Base-by-base conservation (phyloP, 208 protist species). In the Phytomonas sp. region DNA sequence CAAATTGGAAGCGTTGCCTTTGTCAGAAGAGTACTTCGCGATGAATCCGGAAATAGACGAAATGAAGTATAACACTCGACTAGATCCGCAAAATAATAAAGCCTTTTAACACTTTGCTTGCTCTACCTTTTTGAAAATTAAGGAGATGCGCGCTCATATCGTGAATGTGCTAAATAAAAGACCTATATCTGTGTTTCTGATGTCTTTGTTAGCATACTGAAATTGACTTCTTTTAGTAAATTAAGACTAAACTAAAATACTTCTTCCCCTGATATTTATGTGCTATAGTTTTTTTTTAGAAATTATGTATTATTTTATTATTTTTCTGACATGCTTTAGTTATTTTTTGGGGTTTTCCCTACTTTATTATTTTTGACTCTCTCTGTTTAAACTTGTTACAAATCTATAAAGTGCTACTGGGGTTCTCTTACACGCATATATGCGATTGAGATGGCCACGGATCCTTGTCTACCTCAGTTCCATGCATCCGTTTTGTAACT, bases 1-100 rank as follows among this genome's bases (percentile, higher is more conserved):
- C 70, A 94, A 94, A 71, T 70, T 91, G 46, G 85, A 90, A 76
- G 88, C 88, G 20, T 72, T 85, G 8, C 83, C 83, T 40, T 77
- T 94, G 61, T 83, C 85, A 28, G 81, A 86, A 64, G 84, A 89
- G 65, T 94, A 94, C 79, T 87, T 94, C 43, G 61, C 76, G 8
- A 68, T 77, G n/a, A 83, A 94, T 72, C 81, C 77, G 4, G 75
- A 87, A 61, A 29, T 79, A 28, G 76, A 94, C 28, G 83, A 89
- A 73, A 26, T 74, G 62, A 81, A 71, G 33, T 94, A 94, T 74
- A 87, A 76, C 61, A 74, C 78, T 56, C 85, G 85, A 28, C 72
- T 91, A 30, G 77, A 83, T 20, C 76, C 85, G 31, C 85, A 82
- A 0, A 83, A 83, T 66, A 80, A 79, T 20, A 70, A 29, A 33